Base-by-base conservation (phyloP, 768 basidiomycete species). In the Lentinula edodes region DNA sequence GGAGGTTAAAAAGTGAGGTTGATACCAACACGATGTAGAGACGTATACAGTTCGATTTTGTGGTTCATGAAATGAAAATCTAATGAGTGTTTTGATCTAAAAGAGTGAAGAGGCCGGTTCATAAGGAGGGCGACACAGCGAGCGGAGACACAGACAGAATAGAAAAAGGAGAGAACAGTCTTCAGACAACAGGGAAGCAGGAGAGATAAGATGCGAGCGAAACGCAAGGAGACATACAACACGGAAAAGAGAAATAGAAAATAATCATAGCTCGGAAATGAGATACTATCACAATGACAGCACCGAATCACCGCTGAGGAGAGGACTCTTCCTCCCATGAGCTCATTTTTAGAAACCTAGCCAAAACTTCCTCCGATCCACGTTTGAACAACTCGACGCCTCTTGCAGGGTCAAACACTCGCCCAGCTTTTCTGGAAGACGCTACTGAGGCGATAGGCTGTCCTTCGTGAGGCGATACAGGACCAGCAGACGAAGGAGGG, bases 341-440 rank as follows among this genome's bases (percentile, higher is more conserved):
- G 20, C 88, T 85, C 82, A 89, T 87, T 68, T 84, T 88, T 76
- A 94, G 75, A 73, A 95, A 94, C 52, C 90, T 79, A 9, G 89
- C 84, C 34, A 95, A 78, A 28, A 94, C 91, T 67, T 95, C 90
- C 71, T 95, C 93, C 2, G 92, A 93, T 13, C 89, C 89, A 56
- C 84, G 84, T 72, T 93, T 95, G 75, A 95, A 93, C 43, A 90
- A 67, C 62, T 95, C 93, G 2, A 95, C 86, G 48, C 88, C 89
- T 20, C 93, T 86, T 9, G 87, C 86, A 16, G 93, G 93, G 70
- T 95, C 93, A 86, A 90, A 96, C 5, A 90, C 87, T 20, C 92
- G 82, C 2, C 80, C 82, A 20, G 80, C 78, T 66, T 81, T 84
- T 53, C 76, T 72, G 41, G 70, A 55, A 2, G 78, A 72, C 9